Percentiles rank a stretch among this genome's conserved stretches.
Conservation (phyloP, 345 rosid species). For the Melaleuca alternifolia region DNA sequence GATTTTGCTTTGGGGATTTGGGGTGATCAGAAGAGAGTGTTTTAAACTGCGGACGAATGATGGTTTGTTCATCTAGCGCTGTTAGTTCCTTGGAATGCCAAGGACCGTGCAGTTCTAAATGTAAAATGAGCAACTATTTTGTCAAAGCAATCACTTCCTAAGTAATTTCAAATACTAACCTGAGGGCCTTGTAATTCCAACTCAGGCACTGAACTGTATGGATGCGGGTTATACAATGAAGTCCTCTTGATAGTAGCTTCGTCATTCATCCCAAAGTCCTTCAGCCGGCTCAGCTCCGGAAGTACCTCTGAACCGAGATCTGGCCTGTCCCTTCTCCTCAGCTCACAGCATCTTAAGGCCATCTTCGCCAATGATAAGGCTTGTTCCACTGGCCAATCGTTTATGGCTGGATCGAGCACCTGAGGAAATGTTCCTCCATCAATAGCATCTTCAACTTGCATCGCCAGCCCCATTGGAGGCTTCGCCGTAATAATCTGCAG, state of each 20-base stretch:
- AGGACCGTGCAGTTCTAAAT: background rate
- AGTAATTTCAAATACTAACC: slow-evolving; percentile 12
- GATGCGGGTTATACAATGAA: background rate
- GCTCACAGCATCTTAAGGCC: slow-evolving; percentile 69
- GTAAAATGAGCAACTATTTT: background rate
- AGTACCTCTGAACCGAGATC: slow-evolving; percentile 48
- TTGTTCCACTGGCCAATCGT: slow-evolving; percentile 69
- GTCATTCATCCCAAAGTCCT: slow-evolving; percentile 23
- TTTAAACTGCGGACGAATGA: background rate
- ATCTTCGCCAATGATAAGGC: slow-evolving; percentile 47
- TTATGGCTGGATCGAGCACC: slow-evolving; percentile 57
- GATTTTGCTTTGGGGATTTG: background rate
- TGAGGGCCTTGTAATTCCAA: background rate
- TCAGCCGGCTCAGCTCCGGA: slow-evolving; percentile 53
- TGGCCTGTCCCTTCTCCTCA: slow-evolving; percentile 75
- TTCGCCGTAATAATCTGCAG: slow-evolving; percentile 67
- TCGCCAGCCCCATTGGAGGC: slow-evolving; percentile 60
- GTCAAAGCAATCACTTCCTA: background rate
- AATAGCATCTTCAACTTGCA: slow-evolving; percentile 53
- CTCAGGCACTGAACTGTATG: background rate
- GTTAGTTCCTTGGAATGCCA: background rate
- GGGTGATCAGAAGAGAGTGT: background rate
- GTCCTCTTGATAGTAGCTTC: background rate
- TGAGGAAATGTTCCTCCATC: slow-evolving; percentile 29
- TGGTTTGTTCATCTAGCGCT: background rate